These are phyloP conservation scores for Aurantiochytrium sp. DNA, from an alignment of 108 stramenopile genomes.

Conservation along the genomic window DNA sequence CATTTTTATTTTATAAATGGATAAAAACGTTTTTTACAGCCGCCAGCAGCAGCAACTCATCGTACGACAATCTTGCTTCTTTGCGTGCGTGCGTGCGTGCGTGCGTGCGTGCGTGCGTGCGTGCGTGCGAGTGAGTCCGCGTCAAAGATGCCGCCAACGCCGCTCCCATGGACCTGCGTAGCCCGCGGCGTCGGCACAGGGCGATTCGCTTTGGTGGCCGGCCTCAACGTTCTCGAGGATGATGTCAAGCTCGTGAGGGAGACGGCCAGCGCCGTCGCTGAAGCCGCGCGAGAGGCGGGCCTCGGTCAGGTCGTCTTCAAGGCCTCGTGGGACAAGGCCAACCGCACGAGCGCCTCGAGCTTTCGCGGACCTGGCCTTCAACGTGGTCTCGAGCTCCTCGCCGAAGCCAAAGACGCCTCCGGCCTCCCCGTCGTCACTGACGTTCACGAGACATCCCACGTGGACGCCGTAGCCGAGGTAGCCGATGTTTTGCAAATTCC, in stretches of 20 bases:
- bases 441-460: not conserved
- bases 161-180: too few species aligned
- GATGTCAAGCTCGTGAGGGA: not conserved
- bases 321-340: conserved; percentile 16
- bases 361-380: not conserved
- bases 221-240: not conserved
- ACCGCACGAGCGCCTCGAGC: not conserved
- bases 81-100: too few species aligned
- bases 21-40: too few species aligned
- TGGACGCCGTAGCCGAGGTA: not conserved
- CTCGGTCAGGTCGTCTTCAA: not conserved
- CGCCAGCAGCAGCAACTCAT: too few species aligned
- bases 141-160: too few species aligned
- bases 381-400: conserved; percentile 1
- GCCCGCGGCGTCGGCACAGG: too few species aligned
- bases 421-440: not conserved
- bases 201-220: not conserved
- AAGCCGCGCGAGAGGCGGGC: not conserved
- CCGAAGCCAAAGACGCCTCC: not conserved
- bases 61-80: too few species aligned
- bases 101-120: too few species aligned
- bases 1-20: too few species aligned
- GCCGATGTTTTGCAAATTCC: not conserved
- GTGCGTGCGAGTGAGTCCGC: too few species aligned
- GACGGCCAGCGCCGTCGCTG: not conserved